Evolutionary conservation across 192 early-diverging fungal species (phyloP), one percentile per base, ranked within the genome.

Genomic region (Neocallimastix lanati): DNA sequence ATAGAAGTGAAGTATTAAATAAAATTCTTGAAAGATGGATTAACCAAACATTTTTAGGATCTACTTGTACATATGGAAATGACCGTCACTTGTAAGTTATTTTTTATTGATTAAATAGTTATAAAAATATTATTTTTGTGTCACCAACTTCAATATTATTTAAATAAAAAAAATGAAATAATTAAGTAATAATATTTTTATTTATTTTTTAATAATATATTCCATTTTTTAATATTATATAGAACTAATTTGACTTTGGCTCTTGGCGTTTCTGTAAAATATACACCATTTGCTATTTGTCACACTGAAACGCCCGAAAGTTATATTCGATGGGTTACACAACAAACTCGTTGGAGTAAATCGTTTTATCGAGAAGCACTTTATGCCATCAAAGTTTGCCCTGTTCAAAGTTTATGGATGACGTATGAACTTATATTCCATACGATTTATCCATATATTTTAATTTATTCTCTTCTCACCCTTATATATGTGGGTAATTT

Each of bases 321-420:
- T 0, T 91, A 87, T 79, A 83, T 91, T 58, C 83, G 86, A 33
- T 90, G 87, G 88, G 85, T 90, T 78, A 90, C 84, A 14, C 89
- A 91, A 30, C 89, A 91, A 79, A 91, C 89, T 21, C 80, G 89
- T 29, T 91, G 89, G 89, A 90, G 86, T 33, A 91, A 91, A 77
- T 88, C 86, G 16, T 91, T 91, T 79, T 91, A 88, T 78, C 85
- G 90, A 0, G 90, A 91, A 82, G 35, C 35, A 9, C 4, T 36
- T 12, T 36, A 36, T 36, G 35, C 35, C 35, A 36, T 36, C 35
- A 36, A 36, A 36, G 35, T 36, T 36, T 78, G 87, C 12, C 35
- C 35, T 9, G 12, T 12, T 36, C 90, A 91, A 38, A 85, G 84
- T 28, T 87, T 86, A 27, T 91, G 89, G 89, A 88, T 91, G 86